A percentile compares a stretch with the other conserved stretches of the same genome.
phyloP scores from a whole-genome alignment of 1,284 basidiomycete genomes.

The Pseudozyma thailandica region DNA sequence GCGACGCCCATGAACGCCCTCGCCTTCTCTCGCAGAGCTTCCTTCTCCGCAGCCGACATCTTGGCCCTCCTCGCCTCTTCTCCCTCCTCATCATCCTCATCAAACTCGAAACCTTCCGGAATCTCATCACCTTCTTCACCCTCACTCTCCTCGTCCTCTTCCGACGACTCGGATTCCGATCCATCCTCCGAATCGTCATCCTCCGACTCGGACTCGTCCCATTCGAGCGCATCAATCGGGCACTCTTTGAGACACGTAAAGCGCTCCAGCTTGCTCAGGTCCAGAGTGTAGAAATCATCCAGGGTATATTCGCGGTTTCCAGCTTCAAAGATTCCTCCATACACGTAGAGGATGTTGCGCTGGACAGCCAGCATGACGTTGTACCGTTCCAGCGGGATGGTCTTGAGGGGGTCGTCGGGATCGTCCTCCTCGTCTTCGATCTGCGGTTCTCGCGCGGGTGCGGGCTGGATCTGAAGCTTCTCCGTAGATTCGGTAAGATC shows the following conservation, averaged over 20 bases:
- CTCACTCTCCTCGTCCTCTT: conserved; percentile 30
- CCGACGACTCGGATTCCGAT: conserved; percentile 41
- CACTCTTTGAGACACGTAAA: conserved; percentile 64
- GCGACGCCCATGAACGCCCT: conserved; percentile 79
- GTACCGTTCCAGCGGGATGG: conserved; percentile 81
- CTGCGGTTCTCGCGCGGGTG: conserved; percentile 29
- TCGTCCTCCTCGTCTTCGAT: conserved; percentile 70
- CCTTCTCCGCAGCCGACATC: conserved; percentile 62
- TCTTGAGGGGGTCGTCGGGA: conserved; percentile 78
- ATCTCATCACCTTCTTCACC: conserved; percentile 56
- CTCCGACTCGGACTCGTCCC: conserved; percentile 63
- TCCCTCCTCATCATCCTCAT: conserved; percentile 41
- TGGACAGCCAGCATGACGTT: conserved; percentile 90
- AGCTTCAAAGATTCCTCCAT: conserved; percentile 66
- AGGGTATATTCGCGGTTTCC: conserved; percentile 65
- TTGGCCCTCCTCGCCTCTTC: conserved; percentile 31
- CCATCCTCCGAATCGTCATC: conserved; percentile 38
- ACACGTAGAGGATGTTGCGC: conserved; percentile 75
- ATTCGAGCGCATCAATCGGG: conserved; percentile 65
- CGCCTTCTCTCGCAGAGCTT: conserved; percentile 75
- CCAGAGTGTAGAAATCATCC: conserved; percentile 67
- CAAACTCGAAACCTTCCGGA: conserved; percentile 54
- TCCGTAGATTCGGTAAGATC: conserved; percentile 32
- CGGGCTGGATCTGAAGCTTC: conserved; percentile 16
- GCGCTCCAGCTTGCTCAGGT: conserved; percentile 64